Conservation (phyloP, 306 rosid genomes). For the Gastrolobium villosum region DNA sequence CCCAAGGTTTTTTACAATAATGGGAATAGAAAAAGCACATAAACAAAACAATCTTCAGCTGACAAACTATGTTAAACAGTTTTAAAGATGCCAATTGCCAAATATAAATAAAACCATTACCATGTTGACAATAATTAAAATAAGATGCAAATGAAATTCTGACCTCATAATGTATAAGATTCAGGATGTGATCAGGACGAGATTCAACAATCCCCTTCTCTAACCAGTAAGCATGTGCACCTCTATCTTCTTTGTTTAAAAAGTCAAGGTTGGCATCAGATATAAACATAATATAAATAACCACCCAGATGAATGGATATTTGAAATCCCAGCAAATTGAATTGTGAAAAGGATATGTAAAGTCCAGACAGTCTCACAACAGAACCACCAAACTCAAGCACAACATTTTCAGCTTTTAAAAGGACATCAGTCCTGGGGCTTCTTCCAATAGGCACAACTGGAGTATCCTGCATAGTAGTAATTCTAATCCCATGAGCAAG, state of each 20-base stretch:
- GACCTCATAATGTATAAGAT: slow-evolving; percentile 98
- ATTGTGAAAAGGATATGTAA: slow-evolving; percentile 81
- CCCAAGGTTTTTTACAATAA: too few relatives aligned
- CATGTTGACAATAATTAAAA: neutral
- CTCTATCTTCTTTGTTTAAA: slow-evolving; percentile 81
- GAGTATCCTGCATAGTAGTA: slow-evolving; percentile 70
- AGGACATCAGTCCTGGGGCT: slow-evolving; percentile 90
- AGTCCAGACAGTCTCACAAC: slow-evolving; percentile 91
- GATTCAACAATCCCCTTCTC: slow-evolving; percentile 80
- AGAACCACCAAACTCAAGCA: slow-evolving; percentile 82
- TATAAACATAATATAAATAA: slow-evolving; percentile 36
- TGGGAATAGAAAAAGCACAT: slow-evolving; percentile 8
- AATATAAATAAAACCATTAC: slow-evolving; percentile 18
- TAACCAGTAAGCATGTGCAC: slow-evolving; percentile 89
- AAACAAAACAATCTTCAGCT: neutral
- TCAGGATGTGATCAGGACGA: slow-evolving; percentile 89
- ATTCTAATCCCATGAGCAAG: slow-evolving; percentile 31
- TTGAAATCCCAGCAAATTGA: slow-evolving; percentile 39
- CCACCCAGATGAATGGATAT: slow-evolving; percentile 6
- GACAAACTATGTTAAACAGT: slow-evolving; percentile 25
- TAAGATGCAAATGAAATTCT: slow-evolving; percentile 44
- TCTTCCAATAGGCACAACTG: slow-evolving; percentile 89
- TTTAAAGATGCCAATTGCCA: neutral
- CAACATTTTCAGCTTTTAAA: slow-evolving; percentile 81
- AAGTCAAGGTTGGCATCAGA: slow-evolving; percentile 64